Evolutionary conservation across 768 basidiomycete genomes (phyloP), one percentile per base, ranked within the genome.

Genomic region (Pisolithus tinctorius): DNA sequence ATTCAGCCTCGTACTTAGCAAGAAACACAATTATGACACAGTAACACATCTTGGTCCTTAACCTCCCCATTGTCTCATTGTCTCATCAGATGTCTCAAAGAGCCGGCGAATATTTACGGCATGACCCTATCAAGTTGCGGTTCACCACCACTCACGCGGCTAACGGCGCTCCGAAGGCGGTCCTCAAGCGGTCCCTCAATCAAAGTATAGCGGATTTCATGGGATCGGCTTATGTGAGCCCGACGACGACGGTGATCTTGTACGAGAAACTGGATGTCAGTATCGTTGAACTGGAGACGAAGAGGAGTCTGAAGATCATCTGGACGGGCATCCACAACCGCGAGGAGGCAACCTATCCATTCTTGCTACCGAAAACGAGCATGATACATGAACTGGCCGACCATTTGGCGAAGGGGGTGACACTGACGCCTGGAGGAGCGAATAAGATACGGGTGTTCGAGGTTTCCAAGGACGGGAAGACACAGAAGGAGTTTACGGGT

Each of bases 241-340:
- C 88, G 43, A 84, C 88, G 25, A 92, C 89, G 30, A 88, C 88
- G 11, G 80, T 93, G 31, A 91, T 97, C 52, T 79, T 93, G 48
- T 99, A 98, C 69, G 96, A 99, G 76, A 87, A 88, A 64, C 73
- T 99, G 58, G 95, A 98, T 58, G 93, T 98, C 60, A 93, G 90
- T 69, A 96, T 99, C 63, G 88, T 97, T 44, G 96, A 99, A 71
- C 78, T 99, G 47, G 96, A 99, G 76, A 99, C 96, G 52, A 99
- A 99, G 73, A 90, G 95, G 64, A 94, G 90, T 66, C 75, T 98
- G 60, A 93, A 91, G 73, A 86, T 99, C 54, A 79, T 86, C 44
- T 99, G 96, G 96, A 96, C 96, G 23, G 94, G 94, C 17, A 82
- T 90, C 58, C 84, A 93, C 66, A 98, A 99, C 74, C 94, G 89